Conservation (phyloP, 164 flowering plant genomes). For the Vitis rotundifolia region DNA sequence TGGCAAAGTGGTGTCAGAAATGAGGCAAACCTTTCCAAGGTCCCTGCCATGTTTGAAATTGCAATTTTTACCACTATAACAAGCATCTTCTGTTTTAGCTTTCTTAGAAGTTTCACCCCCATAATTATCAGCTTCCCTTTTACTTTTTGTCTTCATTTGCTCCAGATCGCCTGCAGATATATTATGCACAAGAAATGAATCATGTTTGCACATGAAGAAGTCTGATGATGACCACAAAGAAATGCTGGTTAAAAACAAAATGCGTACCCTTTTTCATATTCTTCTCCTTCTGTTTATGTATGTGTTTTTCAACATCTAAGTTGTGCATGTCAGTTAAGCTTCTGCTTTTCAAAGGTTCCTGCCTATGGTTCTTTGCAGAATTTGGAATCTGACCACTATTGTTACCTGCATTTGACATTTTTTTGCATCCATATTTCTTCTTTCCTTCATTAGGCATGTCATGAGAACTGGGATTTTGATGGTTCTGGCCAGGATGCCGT, state of each 20-base stretch:
- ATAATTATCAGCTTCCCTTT: constrained; percentile 29
- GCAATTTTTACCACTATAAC: constrained; percentile 4
- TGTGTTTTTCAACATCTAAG: constrained; percentile 9
- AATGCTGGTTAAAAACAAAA: background rate
- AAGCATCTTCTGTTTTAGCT: constrained; percentile 22
- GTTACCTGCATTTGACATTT: constrained; percentile 10
- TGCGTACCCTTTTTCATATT: constrained; percentile 23
- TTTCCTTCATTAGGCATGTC: constrained; percentile 19
- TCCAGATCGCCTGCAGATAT: constrained; percentile 29
- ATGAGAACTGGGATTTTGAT: constrained; percentile 12
- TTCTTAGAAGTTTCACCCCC: constrained; percentile 23
- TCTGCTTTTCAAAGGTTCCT: constrained; percentile 25
- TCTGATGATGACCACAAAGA: background rate
- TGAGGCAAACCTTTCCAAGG: constrained; percentile 16
- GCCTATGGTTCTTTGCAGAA: constrained; percentile 11
- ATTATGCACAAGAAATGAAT: background rate
- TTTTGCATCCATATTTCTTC: constrained; percentile 31
- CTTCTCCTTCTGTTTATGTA: constrained; percentile 18
- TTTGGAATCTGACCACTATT: constrained; percentile 11
- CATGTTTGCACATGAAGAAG: background rate
- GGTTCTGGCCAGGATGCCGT: constrained; percentile 12
- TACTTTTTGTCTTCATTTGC: constrained; percentile 23
- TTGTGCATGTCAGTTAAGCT: constrained; percentile 24
- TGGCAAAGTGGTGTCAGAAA: constrained; percentile 16
- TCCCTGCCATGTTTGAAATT: constrained; percentile 11